Evolutionary conservation across 176 grass and related monocot genomes (phyloP), one percentile per base, ranked within the genome.

Genomic region (Oropetium thomaeum): DNA sequence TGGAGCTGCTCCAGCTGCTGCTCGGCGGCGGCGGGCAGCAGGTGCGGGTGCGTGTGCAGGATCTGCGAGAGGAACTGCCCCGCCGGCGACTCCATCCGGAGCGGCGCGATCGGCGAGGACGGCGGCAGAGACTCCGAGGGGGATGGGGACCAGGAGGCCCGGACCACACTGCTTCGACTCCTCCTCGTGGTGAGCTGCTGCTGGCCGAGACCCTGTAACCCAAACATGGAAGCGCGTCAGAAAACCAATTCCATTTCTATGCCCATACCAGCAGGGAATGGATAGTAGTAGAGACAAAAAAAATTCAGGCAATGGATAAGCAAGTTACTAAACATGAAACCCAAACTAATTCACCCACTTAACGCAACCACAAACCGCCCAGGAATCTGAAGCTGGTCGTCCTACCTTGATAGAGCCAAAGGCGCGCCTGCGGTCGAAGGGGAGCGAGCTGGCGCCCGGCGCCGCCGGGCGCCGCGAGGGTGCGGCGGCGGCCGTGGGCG

Each of bases 1-100:
- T 92, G 87, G 45, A 99, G 96, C 77, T 95, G 91, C 82, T 99
- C 85, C 26, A 99, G 92, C 83, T 99, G 96, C 61, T 95, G 87
- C 73, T 99, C 96, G 34, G 82, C 96, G 13, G 96, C 96, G 10
- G 96, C 89, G 4, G 91, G 76, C 11, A 99, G 84, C 38, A 99
- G 86, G 82, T 99, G 96, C 22, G 96, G 96, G 84, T 99, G 92
- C 53, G 76, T 95, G 73, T 69, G 75, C 22, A 99, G 74, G 52
- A 99, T 95, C 77, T 99, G 91, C 4, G 92, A 92, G 57, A 99
- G 82, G 28, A 99, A 88, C 82, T 95, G 87, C 61, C 96, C 96
- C 33, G 89, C 66, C 8, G 96, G 92, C 4, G 96, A 99, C 62
- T 95, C 96, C 84, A 99, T 79, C 58, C 84, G 82, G 28, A 99